phyloP scores from a whole-genome alignment of 2,329 filamentous ascomycete species.

The Knufia petricola region DNA sequence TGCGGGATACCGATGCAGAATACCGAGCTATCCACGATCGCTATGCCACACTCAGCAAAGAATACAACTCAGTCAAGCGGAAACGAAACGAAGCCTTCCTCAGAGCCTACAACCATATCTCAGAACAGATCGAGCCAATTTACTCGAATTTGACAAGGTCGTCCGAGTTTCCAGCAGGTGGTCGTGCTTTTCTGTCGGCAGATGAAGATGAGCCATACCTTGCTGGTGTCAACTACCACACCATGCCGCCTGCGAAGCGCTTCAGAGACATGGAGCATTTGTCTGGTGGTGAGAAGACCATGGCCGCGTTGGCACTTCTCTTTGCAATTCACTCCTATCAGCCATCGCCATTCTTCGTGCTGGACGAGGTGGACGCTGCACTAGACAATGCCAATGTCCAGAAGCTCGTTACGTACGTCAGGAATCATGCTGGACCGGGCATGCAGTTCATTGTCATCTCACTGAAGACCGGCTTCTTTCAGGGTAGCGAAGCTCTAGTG shows the following conservation, averaged over 20 bases:
- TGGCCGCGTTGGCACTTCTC: constrained; percentile 89
- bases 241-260: constrained; percentile 95
- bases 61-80: constrained; percentile 72
- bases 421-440: constrained; percentile 84
- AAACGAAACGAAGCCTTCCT: constrained; percentile 85
- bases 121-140: constrained; percentile 83
- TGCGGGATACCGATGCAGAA: constrained; percentile 76
- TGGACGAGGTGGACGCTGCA: constrained; percentile 95
- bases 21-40: constrained; percentile 73
- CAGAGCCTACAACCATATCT: constrained; percentile 89
- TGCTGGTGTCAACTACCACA: constrained; percentile 93
- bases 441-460: constrained; percentile 99
- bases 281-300: constrained; percentile 95
- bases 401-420: constrained; percentile 92
- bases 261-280: constrained; percentile 99
- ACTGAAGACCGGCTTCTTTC: constrained; percentile 89
- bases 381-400: constrained; percentile 97
- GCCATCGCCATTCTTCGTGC: constrained; percentile 90
- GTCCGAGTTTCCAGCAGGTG: constrained; percentile 84
- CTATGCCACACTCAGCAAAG: constrained; percentile 66
- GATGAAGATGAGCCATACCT: constrained; percentile 95
- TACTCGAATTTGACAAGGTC: constrained; percentile 93
- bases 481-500: constrained; percentile 90
- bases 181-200: constrained; percentile 78
- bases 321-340: constrained; percentile 97